Evolutionary conservation across 2,329 filamentous ascomycete genomes (phyloP), one percentile per base, ranked within the genome.

Genomic region (Aspergillus chevalieri): DNA sequence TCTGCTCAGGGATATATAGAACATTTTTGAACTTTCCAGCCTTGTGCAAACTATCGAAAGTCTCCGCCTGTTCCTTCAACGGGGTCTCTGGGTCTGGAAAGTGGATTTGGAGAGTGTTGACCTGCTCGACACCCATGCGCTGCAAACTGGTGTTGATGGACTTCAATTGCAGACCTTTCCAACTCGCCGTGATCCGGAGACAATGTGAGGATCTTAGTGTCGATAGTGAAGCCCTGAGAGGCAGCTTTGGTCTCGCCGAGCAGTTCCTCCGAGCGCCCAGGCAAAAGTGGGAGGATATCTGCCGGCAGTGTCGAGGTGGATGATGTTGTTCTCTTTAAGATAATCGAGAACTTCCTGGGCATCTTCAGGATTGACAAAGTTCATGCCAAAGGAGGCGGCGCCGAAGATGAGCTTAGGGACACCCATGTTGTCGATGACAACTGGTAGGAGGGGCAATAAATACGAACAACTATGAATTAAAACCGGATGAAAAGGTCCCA

Each of bases 71-170:
- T 15, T 70, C 69, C 42, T 65, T 62, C 4, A 72, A 59, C 3
- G 65, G 62, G 2, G 65, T 69, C 9, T 56, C 10, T 1, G 57
- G 58, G 46, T 72, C 70, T 0, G 65, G 63, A 19, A 61, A 58
- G 52, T 74, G 69, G 0, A 65, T 57, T 47, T 73, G 65, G 22
- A 73, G 64, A 4, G 68, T 61, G 48, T 73, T 63, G 15, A 71
- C 61, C 60, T 65, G 42, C 39, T 47, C 33, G 10, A 43, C 24
- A 5, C 49, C 43, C 6, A 69, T 53, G 10, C 64, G 60, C 48
- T 56, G 44, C 46, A 70, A 51, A 45, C 67, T 71, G 10, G 49
- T 59, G 2, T 50, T 47, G 2, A 63, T 47, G 1, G 65, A 69
- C 36, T 52, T 51, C 45, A 6, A 69, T 57, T 1, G 63, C 60